phyloP scores from a whole-genome alignment of 257 asterid genomes.

The Plantago ovata region DNA sequence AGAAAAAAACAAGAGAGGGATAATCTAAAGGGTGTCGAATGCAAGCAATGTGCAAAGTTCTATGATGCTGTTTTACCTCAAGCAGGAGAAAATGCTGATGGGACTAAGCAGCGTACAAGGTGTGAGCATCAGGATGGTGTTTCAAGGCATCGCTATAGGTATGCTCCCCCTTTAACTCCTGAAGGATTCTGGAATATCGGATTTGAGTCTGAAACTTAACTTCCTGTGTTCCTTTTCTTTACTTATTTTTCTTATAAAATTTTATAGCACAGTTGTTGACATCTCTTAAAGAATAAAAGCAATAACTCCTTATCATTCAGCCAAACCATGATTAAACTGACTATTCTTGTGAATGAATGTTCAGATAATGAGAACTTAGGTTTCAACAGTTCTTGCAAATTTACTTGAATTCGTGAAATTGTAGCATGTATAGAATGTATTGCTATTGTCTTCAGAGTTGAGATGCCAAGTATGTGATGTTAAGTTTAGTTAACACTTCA shows the following conservation, averaged over 20 bases:
- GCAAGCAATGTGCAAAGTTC: constrained; percentile 95
- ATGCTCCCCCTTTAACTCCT: constrained; percentile 93
- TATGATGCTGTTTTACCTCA: constrained; percentile 81
- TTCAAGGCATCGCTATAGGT: constrained; percentile 91
- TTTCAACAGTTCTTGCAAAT: too few species aligned
- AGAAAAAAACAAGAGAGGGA: constrained; percentile 81
- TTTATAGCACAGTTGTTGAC: constrained; percentile 5
- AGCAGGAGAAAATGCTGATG: constrained; percentile 31
- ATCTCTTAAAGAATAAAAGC: not conserved
- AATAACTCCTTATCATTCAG: too few species aligned
- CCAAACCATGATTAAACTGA: too few species aligned
- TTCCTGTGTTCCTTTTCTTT: constrained; percentile 10
- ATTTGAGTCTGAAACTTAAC: constrained; percentile 81
- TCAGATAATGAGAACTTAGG: too few species aligned
- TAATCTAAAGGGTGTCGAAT: constrained; percentile 78
- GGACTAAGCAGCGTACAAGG: constrained; percentile 42
- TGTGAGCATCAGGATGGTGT: constrained; percentile 97
- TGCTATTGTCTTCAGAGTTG: too few species aligned
- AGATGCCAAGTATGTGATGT: too few species aligned
- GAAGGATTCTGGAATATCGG: constrained; percentile 99
- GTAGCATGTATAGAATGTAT: too few species aligned
- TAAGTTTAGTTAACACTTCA: too few species aligned
- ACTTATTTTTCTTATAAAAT: too few species aligned
- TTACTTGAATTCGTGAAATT: too few species aligned
- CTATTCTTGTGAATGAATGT: too few species aligned